Evolutionary conservation across 1,284 basidiomycete genomes (phyloP), one percentile per base, ranked within the genome.

Genomic region (Microbotryomycetes sp.): DNA sequence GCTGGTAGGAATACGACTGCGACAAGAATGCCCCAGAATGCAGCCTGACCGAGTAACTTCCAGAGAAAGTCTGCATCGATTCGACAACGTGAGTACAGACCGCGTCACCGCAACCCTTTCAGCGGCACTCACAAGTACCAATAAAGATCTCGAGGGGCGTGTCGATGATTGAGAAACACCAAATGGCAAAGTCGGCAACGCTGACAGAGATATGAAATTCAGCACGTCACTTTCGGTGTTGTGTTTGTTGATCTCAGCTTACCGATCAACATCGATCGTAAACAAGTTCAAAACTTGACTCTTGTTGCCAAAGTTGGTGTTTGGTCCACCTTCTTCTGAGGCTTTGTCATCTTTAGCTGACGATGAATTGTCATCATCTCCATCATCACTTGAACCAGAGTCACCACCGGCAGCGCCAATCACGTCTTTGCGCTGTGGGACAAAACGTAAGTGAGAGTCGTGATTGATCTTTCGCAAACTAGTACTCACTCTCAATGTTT

Each of bases 181-280:
- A 70, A 6, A 60, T 48, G 32, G 62, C 56, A 22, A 68, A 70
- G 23, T 68, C 66, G 48, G 62, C 62, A 25, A 64, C 63, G 6
- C 60, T 59, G 51, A 16, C 2, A 3, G 22, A 7, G 28, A 16
- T 9, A 14, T 55, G 52, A 32, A 1, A n/a, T n/a, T n/a, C n/a
- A n/a, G n/a, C n/a, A n/a, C n/a, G n/a, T n/a, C n/a, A n/a, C n/a
- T n/a, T n/a, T n/a, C n/a, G n/a, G n/a, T n/a, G n/a, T n/a, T n/a
- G n/a, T n/a, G n/a, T n/a, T n/a, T n/a, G n/a, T n/a, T n/a, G n/a
- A n/a, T n/a, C 16, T 3, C 12, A 14, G 79, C 60, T 92, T 88
- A 73, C 63, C 91, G 83, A 74, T 94, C 91, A 36, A 92, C 89
- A 69, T 96, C 92, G 5, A 89, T 89, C 3, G 89, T 90, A 70